Evolutionary conservation across 1,284 basidiomycete species (phyloP).

Genomic region (Ganoderma resinaceum): DNA sequence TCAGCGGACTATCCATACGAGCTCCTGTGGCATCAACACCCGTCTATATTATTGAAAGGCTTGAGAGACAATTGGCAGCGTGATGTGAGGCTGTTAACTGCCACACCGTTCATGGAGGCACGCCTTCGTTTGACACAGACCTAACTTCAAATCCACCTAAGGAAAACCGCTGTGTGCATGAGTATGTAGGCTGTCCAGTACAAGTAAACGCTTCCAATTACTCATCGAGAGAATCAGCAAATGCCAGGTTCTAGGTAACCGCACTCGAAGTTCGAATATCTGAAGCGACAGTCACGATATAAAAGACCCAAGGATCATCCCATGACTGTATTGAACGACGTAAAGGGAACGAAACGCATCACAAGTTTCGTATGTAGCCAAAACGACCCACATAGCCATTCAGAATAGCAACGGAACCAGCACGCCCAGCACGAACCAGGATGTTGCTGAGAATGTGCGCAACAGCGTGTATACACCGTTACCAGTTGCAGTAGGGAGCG

Average conservation of each 20-base stretch:
- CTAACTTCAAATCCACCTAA: too few species aligned
- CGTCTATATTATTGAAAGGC: neutral
- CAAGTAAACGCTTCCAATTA: too few species aligned
- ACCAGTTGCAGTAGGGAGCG: constrained; percentile 32
- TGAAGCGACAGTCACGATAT: too few species aligned
- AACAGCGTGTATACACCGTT: constrained; percentile 11
- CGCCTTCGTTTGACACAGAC: too few species aligned
- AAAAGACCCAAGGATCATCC: neutral
- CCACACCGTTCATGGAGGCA: too few species aligned
- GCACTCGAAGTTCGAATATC: too few species aligned
- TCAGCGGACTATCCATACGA: constrained; percentile 15
- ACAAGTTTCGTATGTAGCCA: neutral
- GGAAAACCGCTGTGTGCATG: too few species aligned
- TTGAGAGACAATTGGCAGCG: neutral
- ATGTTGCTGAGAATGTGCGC: neutral
- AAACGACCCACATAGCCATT: neutral
- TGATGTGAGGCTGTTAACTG: neutral
- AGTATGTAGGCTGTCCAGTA: too few species aligned
- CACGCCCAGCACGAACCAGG: constrained; percentile 3
- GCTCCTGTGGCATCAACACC: constrained; percentile 1
- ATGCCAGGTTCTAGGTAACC: too few species aligned
- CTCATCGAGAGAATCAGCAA: too few species aligned
- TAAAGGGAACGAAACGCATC: neutral
- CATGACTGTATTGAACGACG: neutral
- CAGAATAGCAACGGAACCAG: constrained; percentile 3